Evolutionary conservation across 2,329 filamentous ascomycete genomes (phyloP).

Genomic region (Ceratocystis lukuohia): DNA sequence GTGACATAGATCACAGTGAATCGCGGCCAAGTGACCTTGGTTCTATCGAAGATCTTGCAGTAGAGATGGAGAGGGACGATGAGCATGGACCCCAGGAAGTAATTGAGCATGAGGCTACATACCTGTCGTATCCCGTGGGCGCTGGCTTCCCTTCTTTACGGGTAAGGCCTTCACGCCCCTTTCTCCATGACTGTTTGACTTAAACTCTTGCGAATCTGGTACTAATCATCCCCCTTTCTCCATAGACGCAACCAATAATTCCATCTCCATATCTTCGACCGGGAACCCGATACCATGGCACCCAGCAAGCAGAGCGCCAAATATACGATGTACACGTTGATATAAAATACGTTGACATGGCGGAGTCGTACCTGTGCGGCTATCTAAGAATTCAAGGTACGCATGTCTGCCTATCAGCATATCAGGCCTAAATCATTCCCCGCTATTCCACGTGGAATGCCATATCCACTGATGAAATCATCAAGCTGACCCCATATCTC

Average conservation of each 20-base stretch:
- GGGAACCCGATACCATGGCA: conserved; percentile 78
- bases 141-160: background rate
- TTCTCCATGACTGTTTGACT: background rate
- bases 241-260: conserved; percentile 38
- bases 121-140: conserved; percentile 2
- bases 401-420: conserved; percentile 21
- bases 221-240: background rate
- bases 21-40: background rate
- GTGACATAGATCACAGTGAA: background rate
- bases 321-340: conserved; percentile 93
- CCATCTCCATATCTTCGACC: conserved; percentile 76
- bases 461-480: background rate
- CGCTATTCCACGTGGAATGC: conserved; percentile 6
- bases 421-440: conserved; percentile 6
- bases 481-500: conserved; percentile 8
- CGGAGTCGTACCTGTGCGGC: conserved; percentile 85
- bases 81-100: background rate
- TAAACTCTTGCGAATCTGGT: background rate
- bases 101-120: background rate
- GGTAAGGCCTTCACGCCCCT: background rate
- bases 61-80: background rate
- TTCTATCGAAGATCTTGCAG: background rate
- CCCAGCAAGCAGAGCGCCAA: conserved; percentile 84
- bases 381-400: conserved; percentile 90
- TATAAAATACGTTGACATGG: conserved; percentile 90